Percentiles rank a stretch among this genome's conserved stretches.
phyloP scores from a whole-genome alignment of 1,139 yeast genomes.

The Blastobotrys aristatus region DNA sequence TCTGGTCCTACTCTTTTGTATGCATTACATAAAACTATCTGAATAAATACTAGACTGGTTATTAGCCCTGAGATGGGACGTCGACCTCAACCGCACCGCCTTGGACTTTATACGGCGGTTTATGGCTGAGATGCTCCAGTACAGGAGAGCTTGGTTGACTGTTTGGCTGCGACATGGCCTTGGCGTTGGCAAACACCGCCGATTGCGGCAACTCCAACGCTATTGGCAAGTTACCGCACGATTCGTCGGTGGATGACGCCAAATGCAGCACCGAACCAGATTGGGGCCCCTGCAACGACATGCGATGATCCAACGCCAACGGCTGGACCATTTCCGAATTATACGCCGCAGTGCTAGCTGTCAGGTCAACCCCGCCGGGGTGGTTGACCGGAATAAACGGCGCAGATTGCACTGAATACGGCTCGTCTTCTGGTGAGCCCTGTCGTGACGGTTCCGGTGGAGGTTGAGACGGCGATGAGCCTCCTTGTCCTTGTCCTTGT shows the following conservation, averaged over 20 bases:
- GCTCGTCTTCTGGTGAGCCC: slow-evolving; percentile 3
- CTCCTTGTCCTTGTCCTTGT: not conserved
- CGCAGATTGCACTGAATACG: not conserved
- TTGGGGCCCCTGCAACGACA: not conserved
- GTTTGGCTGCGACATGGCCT: not conserved
- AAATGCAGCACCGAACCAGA: not conserved
- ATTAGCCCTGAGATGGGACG: no score
- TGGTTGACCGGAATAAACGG: slow-evolving; percentile 9
- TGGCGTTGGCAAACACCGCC: not conserved
- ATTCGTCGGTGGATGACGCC: not conserved
- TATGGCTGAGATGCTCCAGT: no score
- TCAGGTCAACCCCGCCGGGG: not conserved
- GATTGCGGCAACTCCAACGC: not conserved
- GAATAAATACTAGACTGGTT: no score
- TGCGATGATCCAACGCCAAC: not conserved
- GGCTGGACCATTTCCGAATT: not conserved
- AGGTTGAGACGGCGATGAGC: not conserved
- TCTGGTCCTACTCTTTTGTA: no score
- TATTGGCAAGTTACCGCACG: not conserved
- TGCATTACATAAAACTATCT: no score
- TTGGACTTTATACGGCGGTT: no score
- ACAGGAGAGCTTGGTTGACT: no score
- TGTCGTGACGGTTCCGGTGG: not conserved
- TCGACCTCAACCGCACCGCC: no score
- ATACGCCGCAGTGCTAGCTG: slow-evolving; percentile 1